Evolutionary conservation across 352 stramenopile species (phyloP), one percentile per base, ranked within the genome.

Genomic region (Phytophthora nicotianae): DNA sequence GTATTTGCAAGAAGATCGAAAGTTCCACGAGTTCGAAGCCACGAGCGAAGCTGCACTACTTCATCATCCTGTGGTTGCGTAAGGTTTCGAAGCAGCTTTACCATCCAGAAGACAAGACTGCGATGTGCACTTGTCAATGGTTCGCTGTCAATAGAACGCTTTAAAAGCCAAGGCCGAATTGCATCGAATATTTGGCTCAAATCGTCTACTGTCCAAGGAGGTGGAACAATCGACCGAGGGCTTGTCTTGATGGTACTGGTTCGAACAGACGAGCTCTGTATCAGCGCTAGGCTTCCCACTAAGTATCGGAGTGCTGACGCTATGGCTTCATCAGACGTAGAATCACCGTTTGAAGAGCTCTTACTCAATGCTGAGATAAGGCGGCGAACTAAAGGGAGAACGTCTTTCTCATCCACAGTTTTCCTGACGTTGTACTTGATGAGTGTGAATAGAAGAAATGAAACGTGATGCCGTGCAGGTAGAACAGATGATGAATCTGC

Each of bases 31-130:
- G 37, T 62, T 58, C 59, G 14, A 8, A 73, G 21, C 26, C 33
- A 57, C 17, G 43, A 46, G 2, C 59, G 65, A 21, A 62, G 41
- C 37, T 55, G 38, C 17, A 58, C 53, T 0, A 50, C 19, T 2
- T 46, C 41, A 6, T 50, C n/a, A 24, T 27, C 14, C 35, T 32
- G n/a, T 20, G 26, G 21, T n/a, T 48, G 53, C 0, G 65, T 68
- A 16, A 82, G 63, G 35, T 74, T 79, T 0, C 68, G 57, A n/a
- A 82, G 42, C 4, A 82, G 51, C 43, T 73, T 73, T 9, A 82
- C 45, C 37, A 43, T 58, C 68, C 74, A 82, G 14, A 71, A 68
- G 0, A 33, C 29, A n/a, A 77, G 42, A 41, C 52, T 60, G 11
- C 19, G 26, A 23, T 59, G 19, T 16, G 8, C 8, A 32, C 17